Evolutionary conservation across 305 asterid genomes (phyloP).

Genomic region (Rubia tinctorum): DNA sequence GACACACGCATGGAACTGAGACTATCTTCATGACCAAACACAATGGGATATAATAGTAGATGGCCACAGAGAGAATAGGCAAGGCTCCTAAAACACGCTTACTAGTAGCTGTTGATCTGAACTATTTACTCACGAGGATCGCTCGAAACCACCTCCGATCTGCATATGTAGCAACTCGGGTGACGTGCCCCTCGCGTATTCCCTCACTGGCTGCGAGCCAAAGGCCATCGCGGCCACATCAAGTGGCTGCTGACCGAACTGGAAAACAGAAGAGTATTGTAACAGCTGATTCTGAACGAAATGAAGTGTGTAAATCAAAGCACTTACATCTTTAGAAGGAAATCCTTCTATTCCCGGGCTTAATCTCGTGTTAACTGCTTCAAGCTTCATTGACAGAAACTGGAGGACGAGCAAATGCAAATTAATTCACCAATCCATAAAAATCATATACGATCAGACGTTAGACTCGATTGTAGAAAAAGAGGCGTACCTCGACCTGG

Average conservation of each 20-base stretch:
- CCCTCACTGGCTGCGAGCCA: slow-evolving; percentile 62
- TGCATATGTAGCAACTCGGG: slow-evolving; percentile 96
- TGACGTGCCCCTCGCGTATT: slow-evolving; percentile 53
- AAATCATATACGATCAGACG: background rate
- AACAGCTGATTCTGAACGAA: background rate
- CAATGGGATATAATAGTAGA: slow-evolving; percentile 1
- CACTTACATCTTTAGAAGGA: slow-evolving; percentile 82
- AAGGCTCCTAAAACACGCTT: slow-evolving; percentile 13
- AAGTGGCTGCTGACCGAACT: slow-evolving; percentile 58
- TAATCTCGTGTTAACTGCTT: slow-evolving; percentile 74
- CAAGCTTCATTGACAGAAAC: slow-evolving; percentile 95
- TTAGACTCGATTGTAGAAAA: too few species aligned
- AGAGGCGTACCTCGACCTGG: slow-evolving; percentile 71
- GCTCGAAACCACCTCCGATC: slow-evolving; percentile 72
- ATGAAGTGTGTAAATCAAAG: background rate
- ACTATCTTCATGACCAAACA: slow-evolving; percentile 5
- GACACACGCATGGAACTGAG: background rate
- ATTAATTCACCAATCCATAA: background rate
- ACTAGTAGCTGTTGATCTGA: slow-evolving; percentile 14
- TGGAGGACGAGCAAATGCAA: slow-evolving; percentile 27
- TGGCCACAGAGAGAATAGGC: slow-evolving; percentile 9
- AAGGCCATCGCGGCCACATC: slow-evolving; percentile 56
- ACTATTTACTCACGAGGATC: slow-evolving; percentile 45
- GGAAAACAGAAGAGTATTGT: slow-evolving; percentile 20
- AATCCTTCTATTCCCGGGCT: slow-evolving; percentile 59